Evolutionary conservation across 2,329 filamentous ascomycete species (phyloP).

Genomic region (Diaporthe destruens): DNA sequence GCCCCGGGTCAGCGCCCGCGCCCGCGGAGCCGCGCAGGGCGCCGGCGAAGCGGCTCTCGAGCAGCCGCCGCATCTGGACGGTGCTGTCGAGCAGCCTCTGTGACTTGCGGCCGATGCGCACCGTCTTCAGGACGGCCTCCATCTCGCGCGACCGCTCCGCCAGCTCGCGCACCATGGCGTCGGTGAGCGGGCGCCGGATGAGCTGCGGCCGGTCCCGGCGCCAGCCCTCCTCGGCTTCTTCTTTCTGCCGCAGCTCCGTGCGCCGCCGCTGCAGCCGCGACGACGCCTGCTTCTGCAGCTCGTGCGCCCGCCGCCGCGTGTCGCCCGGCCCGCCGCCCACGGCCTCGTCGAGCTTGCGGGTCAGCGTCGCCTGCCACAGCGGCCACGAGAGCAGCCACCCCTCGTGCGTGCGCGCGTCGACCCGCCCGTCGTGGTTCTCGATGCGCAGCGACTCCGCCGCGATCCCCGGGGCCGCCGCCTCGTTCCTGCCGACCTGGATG

Average conservation of each 20-base stretch:
- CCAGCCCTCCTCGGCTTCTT: slow-evolving; percentile 1
- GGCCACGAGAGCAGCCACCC: slow-evolving; percentile 35
- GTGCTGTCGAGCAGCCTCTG: slow-evolving; percentile 19
- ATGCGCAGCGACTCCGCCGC: not conserved
- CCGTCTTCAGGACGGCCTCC: slow-evolving; percentile 21
- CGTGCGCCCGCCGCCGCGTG: slow-evolving; percentile 4
- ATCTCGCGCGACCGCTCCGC: slow-evolving; percentile 12
- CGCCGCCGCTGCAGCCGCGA: slow-evolving; percentile 4
- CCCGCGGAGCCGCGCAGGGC: not conserved
- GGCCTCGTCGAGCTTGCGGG: slow-evolving; percentile 19
- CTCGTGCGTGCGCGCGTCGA: not conserved
- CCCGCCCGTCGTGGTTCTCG: slow-evolving; percentile 4
- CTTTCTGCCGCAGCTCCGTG: not conserved
- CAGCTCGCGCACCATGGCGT: slow-evolving; percentile 8
- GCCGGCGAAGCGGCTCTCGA: slow-evolving; percentile 13
- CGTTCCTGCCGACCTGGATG: not conserved
- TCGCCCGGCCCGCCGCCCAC: slow-evolving; percentile 27
- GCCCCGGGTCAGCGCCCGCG: not conserved
- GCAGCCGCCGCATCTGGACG: slow-evolving; percentile 11
- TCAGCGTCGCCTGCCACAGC: slow-evolving; percentile 6
- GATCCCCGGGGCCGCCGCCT: not conserved
- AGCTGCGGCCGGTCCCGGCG: not conserved
- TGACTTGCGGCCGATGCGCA: not conserved
- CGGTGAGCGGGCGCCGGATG: not conserved
- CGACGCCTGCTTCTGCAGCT: not conserved